phyloP scores from a whole-genome alignment of 352 stramenopile species.

The Albugo laibachii region DNA sequence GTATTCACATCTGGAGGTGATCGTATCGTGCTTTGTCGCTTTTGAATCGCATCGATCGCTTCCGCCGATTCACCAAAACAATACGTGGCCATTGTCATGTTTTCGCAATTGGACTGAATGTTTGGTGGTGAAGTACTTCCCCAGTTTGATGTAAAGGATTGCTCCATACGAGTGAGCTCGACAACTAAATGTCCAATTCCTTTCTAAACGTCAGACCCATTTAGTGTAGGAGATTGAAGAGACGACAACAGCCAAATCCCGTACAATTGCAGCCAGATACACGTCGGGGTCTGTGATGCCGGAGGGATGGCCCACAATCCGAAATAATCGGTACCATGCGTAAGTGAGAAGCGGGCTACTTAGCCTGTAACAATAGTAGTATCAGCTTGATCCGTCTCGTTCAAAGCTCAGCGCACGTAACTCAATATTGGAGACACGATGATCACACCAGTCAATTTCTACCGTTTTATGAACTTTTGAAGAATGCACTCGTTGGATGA shows the following conservation, averaged over 20 bases:
- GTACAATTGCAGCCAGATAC: slow-evolving; percentile 54
- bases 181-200: slow-evolving; percentile 56
- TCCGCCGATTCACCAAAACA: too few species aligned
- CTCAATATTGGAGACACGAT: slow-evolving; percentile 42
- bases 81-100: not conserved
- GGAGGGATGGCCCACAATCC: slow-evolving; percentile 64
- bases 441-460: slow-evolving; percentile 57
- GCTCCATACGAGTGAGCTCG: slow-evolving; percentile 32
- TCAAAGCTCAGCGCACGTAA: slow-evolving; percentile 3
- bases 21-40: slow-evolving; percentile 4
- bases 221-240: not conserved
- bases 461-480: slow-evolving; percentile 31
- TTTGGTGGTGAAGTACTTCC: slow-evolving; percentile 36
- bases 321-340: slow-evolving; percentile 65
- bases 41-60: too few species aligned
- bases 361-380: slow-evolving; percentile 9
- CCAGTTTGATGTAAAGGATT: slow-evolving; percentile 4
- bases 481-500: slow-evolving; percentile 52
- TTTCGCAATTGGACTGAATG: not conserved
- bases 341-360: slow-evolving; percentile 57
- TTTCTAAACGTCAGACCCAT: slow-evolving; percentile 17
- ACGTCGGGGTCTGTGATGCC: slow-evolving; percentile 69
- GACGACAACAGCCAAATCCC: not conserved
- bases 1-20: slow-evolving; percentile 73
- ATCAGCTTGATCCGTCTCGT: not conserved